Evolutionary conservation across 2,329 filamentous ascomycete species (phyloP).

Genomic region (Scleromitrula shiraiana): DNA sequence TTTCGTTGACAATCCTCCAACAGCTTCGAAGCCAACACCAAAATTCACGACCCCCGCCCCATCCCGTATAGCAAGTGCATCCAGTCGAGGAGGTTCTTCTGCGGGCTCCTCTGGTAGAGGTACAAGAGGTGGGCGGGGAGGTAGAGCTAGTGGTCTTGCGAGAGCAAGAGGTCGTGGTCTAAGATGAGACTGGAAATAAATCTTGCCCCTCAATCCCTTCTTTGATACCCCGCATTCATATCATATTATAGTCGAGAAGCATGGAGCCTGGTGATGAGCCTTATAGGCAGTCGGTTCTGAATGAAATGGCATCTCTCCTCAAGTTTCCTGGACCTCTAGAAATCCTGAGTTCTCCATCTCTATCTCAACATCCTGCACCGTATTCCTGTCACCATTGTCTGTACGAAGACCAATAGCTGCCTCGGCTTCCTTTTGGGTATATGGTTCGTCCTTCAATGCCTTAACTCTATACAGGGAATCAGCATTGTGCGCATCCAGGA

Average conservation of each 20-base stretch:
- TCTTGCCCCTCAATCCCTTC: constrained; percentile 9
- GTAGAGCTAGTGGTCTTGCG: constrained; percentile 29
- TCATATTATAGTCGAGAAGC: constrained; percentile 1
- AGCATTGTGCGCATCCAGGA: neutral
- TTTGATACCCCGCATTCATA: constrained; percentile 10
- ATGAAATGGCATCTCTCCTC: constrained; percentile 5
- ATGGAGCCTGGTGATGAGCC: neutral
- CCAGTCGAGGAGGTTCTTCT: constrained; percentile 12
- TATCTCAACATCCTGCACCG: constrained; percentile 31
- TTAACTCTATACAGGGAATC: constrained; percentile 53
- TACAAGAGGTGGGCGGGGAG: constrained; percentile 27
- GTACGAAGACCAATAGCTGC: constrained; percentile 65
- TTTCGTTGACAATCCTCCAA: constrained; percentile 75
- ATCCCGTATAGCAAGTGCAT: constrained; percentile 19
- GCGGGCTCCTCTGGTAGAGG: constrained; percentile 25
- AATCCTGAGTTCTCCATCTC: constrained; percentile 31
- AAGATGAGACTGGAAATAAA: constrained; percentile 17
- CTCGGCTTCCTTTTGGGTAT: constrained; percentile 79
- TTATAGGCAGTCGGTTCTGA: neutral
- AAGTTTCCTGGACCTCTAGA: constrained; percentile 19
- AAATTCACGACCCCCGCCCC: constrained; percentile 31
- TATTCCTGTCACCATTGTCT: constrained; percentile 51
- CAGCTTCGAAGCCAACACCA: constrained; percentile 42
- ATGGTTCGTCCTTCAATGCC: constrained; percentile 73
- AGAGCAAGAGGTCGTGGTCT: constrained; percentile 27